Conservation (phyloP, 768 basidiomycete genomes). For the Phallus indusiatus region DNA sequence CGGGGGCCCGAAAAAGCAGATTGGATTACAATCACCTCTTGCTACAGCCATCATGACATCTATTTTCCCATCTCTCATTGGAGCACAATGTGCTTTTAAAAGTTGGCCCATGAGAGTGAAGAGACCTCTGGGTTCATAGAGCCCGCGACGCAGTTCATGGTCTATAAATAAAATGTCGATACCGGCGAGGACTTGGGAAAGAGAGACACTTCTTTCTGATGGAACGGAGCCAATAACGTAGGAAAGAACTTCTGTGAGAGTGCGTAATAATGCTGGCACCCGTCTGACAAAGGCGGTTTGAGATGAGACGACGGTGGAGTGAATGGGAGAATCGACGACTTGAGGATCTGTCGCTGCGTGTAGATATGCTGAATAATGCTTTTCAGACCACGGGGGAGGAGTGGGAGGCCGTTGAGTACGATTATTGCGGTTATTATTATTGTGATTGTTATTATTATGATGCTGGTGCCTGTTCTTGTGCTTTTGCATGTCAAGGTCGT, state of each 20-base stretch:
- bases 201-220: slow-evolving; percentile 20
- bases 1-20: neutral
- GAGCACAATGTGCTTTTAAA: slow-evolving; percentile 86
- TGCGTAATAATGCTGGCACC: slow-evolving; percentile 59
- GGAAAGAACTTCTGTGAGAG: slow-evolving; percentile 67
- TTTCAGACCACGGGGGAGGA: slow-evolving; percentile 9
- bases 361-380: slow-evolving; percentile 14
- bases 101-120: slow-evolving; percentile 73
- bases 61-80: slow-evolving; percentile 80
- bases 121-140: slow-evolving; percentile 72
- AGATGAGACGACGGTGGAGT: slow-evolving; percentile 31
- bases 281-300: slow-evolving; percentile 60
- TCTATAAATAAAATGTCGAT: slow-evolving; percentile 78
- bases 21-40: slow-evolving; percentile 20
- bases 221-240: slow-evolving; percentile 74
- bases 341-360: neutral
- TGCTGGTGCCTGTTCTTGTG: no score
- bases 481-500: slow-evolving; percentile 38
- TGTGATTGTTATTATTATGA: no score
- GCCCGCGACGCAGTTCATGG: slow-evolving; percentile 65
- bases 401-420: slow-evolving; percentile 34
- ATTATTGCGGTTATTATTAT: slow-evolving; percentile 28
- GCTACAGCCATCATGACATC: slow-evolving; percentile 76
- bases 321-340: slow-evolving; percentile 3
- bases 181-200: slow-evolving; percentile 45